Conservation (phyloP, 108 stramenopile species). For the Bacterosira constricta region DNA sequence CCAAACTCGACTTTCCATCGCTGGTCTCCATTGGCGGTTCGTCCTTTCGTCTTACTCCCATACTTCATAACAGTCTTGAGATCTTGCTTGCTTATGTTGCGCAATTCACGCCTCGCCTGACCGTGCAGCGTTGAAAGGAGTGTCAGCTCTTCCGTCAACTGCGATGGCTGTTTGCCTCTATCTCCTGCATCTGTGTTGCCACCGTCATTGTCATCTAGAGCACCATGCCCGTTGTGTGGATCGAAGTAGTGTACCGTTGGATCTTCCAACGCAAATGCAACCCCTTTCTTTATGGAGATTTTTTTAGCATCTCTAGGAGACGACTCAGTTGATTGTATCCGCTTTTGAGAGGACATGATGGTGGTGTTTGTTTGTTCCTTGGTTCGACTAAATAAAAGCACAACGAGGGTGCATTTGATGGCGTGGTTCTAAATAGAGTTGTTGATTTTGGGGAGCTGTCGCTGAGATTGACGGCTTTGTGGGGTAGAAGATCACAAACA, state of each 20-base stretch:
- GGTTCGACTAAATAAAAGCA: no score
- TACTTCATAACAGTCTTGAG: constrained; percentile 52
- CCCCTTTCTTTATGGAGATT: background rate
- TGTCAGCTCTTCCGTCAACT: constrained; percentile 50
- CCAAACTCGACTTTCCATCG: constrained; percentile 62
- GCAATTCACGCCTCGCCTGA: constrained; percentile 54
- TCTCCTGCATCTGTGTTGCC: background rate
- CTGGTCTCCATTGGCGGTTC: constrained; percentile 29
- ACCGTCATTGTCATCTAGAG: background rate
- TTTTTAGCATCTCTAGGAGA: no score
- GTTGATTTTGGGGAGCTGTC: no score
- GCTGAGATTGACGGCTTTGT: no score
- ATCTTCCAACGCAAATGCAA: constrained; percentile 2
- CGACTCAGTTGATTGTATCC: no score
- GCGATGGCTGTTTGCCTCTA: background rate
- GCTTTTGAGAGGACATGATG: no score
- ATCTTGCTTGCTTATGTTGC: constrained; percentile 61
- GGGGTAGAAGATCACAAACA: no score
- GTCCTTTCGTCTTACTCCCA: constrained; percentile 29
- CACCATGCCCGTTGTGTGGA: constrained; percentile 16
- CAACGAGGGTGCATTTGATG: no score
- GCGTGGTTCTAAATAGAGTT: no score
- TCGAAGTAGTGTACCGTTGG: constrained; percentile 26
- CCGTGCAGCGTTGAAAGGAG: constrained; percentile 64
- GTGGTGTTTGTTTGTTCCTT: no score